Base-by-base conservation (phyloP, 192 early-diverging fungal genomes). In the Coemansia sp. region DNA sequence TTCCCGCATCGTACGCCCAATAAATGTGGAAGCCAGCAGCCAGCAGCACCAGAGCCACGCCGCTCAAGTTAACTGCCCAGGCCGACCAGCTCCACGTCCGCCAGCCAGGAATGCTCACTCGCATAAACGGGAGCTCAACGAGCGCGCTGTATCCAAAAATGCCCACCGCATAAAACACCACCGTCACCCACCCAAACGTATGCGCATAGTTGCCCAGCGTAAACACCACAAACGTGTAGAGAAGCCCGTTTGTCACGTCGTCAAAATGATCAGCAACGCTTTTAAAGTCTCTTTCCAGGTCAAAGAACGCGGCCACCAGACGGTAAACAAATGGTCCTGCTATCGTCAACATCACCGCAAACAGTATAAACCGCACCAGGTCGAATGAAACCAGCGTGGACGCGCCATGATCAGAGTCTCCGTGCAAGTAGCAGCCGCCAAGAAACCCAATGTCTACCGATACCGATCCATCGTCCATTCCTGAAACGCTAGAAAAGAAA, bases 121-220 rank as follows among this genome's bases (percentile, higher is more conserved):
- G 83, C 50, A 87, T 67, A 53, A 87, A 87, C 3, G 85, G 82
- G 20, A 87, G 52, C 63, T 89, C 85, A 8, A 83, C 85, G 9
- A 91, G 81, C 23, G 76, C 34, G 9, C 69, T 64, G 64, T 71
- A 88, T 11, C 45, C 80, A 47, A 86, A 73, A 1, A 84, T 31
- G 6, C 81, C 76, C 17, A 68, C 57, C 70, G 80, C 71, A 30
- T 71, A 83, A 40, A 63, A 65, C 38, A 71, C 56, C 26, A 60
- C 43, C 0, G 61, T 65, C 14, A 67, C 68, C 69, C 84, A 85
- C 68, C 73, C 70, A 40, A 88, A 79, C 14, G 85, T 84, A 40
- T 78, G 69, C 14, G 87, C 68, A 60, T 90, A 90, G 66, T 85
- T 87, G 39, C 88, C 88, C 76, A 90, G 81, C 30, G 86, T 83